Evolutionary conservation across 1,139 yeast genomes (phyloP).

Genomic region (Trichomonascaceae sp.): DNA sequence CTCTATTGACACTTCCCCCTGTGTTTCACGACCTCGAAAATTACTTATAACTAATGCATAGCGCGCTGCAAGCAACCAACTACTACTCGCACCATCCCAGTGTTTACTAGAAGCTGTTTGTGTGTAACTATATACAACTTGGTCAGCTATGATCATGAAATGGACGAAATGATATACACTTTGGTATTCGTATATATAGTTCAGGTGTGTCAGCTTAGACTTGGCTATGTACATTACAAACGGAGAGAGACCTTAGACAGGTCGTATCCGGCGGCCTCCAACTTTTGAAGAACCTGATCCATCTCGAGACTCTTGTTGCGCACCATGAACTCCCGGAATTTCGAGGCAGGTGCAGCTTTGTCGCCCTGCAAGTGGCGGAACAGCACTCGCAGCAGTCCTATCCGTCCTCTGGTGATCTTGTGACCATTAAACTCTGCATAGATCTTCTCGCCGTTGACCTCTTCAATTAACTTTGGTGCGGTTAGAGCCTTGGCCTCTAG

Average conservation of each 20-base stretch:
- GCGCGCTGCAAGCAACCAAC: too few relatives aligned
- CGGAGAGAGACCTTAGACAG: constrained; percentile 14
- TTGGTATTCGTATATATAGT: too few relatives aligned
- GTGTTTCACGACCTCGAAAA: too few relatives aligned
- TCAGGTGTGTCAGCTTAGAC: too few relatives aligned
- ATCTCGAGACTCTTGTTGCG: constrained; percentile 19
- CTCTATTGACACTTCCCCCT: too few relatives aligned
- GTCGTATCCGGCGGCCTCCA: constrained; percentile 29
- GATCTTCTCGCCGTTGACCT: constrained; percentile 1
- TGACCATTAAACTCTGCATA: constrained; percentile 11
- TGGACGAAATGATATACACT: too few relatives aligned
- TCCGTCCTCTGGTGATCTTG: constrained; percentile 47
- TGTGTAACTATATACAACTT: too few relatives aligned
- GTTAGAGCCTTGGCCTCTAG: constrained; percentile 22
- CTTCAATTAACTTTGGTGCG: constrained; percentile 12
- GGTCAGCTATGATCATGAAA: too few relatives aligned
- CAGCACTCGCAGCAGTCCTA: constrained; percentile 45
- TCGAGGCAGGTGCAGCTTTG: constrained; percentile 33
- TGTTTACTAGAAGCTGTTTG: too few relatives aligned
- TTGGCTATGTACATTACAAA: too few relatives aligned
- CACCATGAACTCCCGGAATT: constrained; percentile 31
- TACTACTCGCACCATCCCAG: too few relatives aligned
- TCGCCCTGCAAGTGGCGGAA: constrained; percentile 35
- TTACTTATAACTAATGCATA: too few relatives aligned
- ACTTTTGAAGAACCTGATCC: constrained; percentile 23